Percentiles rank a stretch among this genome's conserved stretches.
phyloP scores from a whole-genome alignment of 805 yeast species.

The Yamadazyma sp. region DNA sequence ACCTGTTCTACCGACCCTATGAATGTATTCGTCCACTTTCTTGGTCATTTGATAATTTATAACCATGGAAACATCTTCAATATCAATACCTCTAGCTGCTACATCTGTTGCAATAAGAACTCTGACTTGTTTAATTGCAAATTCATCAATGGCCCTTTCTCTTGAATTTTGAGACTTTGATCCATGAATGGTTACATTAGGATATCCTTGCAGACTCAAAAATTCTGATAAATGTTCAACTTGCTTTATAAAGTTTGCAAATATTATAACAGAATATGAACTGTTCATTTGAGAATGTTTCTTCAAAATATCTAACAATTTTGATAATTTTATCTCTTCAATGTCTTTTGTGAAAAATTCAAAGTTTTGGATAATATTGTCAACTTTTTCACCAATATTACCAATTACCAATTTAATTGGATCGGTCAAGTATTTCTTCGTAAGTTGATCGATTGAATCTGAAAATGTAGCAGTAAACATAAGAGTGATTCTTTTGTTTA shows the following conservation, averaged over 20 bases:
- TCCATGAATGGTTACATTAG: conserved; percentile 68
- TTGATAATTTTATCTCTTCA: conserved; percentile 37
- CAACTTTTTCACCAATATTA: conserved; percentile 59
- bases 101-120: conserved; percentile 89
- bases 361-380: conserved; percentile 67
- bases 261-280: conserved; percentile 56
- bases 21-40: conserved; percentile 79
- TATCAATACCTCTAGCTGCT: conserved; percentile 94
- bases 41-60: conserved; percentile 82
- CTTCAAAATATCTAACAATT: conserved; percentile 36
- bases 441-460: conserved; percentile 61
- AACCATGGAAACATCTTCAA: conserved; percentile 82
- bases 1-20: conserved; percentile 95
- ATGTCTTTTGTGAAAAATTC: conserved; percentile 26
- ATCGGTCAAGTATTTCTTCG: conserved; percentile 54
- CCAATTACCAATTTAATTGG: conserved; percentile 73
- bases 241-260: conserved; percentile 71
- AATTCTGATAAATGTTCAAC: conserved; percentile 66
- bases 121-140: conserved; percentile 54
- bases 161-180: conserved; percentile 81
- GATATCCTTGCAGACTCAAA: conserved; percentile 42
- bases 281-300: conserved; percentile 39
- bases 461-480: conserved; percentile 97
- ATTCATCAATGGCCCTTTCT: conserved; percentile 66
- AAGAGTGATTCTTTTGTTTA: conserved; percentile 56